These are phyloP conservation scores for Malassezia sympodialis DNA, from an alignment of 1,284 basidiomycete genomes.

Conservation along the genomic window DNA sequence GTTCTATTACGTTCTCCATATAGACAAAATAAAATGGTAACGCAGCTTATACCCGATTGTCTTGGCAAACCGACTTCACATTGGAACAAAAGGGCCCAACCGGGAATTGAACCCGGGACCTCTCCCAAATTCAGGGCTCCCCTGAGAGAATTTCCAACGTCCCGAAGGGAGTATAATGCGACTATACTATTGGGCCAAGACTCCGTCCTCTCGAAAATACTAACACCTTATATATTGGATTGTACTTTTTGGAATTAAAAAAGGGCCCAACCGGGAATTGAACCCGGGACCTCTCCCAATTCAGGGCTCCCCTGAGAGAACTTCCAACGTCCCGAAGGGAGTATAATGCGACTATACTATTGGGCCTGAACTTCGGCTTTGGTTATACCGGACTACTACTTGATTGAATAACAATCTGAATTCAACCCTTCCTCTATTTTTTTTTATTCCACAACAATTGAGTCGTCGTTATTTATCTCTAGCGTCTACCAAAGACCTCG, in stretches of 20 bases:
- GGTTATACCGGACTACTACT: background rate
- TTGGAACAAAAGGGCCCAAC: conserved; percentile 15
- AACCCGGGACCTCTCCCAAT: conserved; percentile 23
- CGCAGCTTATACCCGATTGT: no score
- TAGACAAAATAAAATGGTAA: no score
- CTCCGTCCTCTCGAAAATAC: no score
- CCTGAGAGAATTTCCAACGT: conserved; percentile 3
- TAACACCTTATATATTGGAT: no score
- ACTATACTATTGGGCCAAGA: conserved; percentile 21
- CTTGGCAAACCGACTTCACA: background rate
- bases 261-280: conserved; percentile 22
- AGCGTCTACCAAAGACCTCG: conserved; percentile 26
- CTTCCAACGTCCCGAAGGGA: conserved; percentile 17
- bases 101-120: conserved; percentile 21
- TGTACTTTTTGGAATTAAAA: conserved; percentile 1
- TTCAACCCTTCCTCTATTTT: background rate
- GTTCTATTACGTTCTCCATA: no score
- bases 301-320: conserved; percentile 16
- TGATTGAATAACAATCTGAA: background rate
- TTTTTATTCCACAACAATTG: background rate
- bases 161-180: conserved; percentile 21
- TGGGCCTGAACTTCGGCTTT: background rate
- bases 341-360: conserved; percentile 24
- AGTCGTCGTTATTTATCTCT: background rate
- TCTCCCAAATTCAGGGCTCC: conserved; percentile 15